phyloP scores from a whole-genome alignment of 768 basidiomycete genomes.

The Cyclocybe cylindracea region DNA sequence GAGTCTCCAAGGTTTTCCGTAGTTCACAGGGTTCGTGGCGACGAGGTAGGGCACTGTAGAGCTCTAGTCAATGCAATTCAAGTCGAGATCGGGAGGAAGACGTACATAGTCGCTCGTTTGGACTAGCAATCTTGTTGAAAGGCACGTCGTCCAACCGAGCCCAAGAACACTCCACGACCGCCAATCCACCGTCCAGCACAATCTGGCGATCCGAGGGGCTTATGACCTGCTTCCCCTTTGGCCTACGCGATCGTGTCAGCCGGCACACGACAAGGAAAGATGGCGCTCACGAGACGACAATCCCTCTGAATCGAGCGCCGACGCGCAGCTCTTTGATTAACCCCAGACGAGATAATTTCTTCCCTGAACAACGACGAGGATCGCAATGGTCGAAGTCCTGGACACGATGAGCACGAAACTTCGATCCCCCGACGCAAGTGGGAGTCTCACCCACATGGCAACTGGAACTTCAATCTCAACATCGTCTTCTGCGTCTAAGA shows the following conservation, averaged over 20 bases:
- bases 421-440: neutral
- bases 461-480: conserved; percentile 68
- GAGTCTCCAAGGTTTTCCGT: conserved; percentile 94
- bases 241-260: conserved; percentile 29
- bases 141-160: conserved; percentile 94
- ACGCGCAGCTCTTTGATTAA: conserved; percentile 83
- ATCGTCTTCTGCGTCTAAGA: conserved; percentile 21
- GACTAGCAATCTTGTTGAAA: conserved; percentile 90
- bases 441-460: conserved; percentile 89
- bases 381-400: conserved; percentile 99
- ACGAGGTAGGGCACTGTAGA: conserved; percentile 87
- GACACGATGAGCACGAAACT: neutral
- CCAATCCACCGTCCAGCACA: conserved; percentile 72
- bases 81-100: conserved; percentile 11
- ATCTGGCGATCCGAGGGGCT: conserved; percentile 86
- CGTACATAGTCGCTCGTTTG: conserved; percentile 88
- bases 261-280: neutral
- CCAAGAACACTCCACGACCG: conserved; percentile 99
- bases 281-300: conserved; percentile 85
- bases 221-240: conserved; percentile 77
- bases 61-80: neutral
- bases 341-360: conserved; percentile 85
- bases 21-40: conserved; percentile 96
- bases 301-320: conserved; percentile 84
- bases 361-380: conserved; percentile 79